Evolutionary conservation across 345 rosid species (phyloP), one percentile per base, ranked within the genome.

Genomic region (Citrus unshiu): DNA sequence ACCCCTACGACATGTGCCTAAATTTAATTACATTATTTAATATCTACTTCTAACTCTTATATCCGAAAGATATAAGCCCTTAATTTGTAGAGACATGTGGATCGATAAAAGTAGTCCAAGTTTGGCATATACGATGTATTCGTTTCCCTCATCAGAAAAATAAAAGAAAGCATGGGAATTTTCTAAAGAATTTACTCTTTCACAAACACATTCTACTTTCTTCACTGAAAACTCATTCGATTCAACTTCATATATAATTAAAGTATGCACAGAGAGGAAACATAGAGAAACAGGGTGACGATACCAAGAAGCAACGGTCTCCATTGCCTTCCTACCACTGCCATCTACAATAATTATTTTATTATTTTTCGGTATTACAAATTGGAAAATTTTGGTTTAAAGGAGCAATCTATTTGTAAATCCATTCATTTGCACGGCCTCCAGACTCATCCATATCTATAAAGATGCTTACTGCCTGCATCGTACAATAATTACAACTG

Each of bases 401-500:
- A 21, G 9, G 29, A 5, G 68, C 24, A 73, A 22, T 80, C 83
- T 92, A 95, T 87, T 90, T 91, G 93, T 93, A 95, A 81, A 93
- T 95, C 99, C 97, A 92, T 90, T 95, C 99, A 66, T 90, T 93
- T 76, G 98, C 93, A 25, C 97, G 94, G 32, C 97, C 99, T 70
- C 97, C 96, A 6, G 97, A 84, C 24, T 90, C 94, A 71, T 95
- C 97, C 99, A 93, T 92, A 84, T 95, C 99, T 71, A 93, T 95
- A 73, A 92, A 95, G 74, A 95, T 93, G 96, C 99, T 92, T 0
- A 95, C 99, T n/a, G 99, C 99, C 99, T 93, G 93, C 80, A 78
- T 6, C 35, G 82, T 79, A 74, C 46, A 25, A 56, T 72, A 69
- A 51, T 22, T 9, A 37, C 30, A 70, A 56, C 13, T 7, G 1